These are phyloP conservation scores for Begonia loranthoides DNA, from an alignment of 306 rosid genomes.

Conservation along the genomic window DNA sequence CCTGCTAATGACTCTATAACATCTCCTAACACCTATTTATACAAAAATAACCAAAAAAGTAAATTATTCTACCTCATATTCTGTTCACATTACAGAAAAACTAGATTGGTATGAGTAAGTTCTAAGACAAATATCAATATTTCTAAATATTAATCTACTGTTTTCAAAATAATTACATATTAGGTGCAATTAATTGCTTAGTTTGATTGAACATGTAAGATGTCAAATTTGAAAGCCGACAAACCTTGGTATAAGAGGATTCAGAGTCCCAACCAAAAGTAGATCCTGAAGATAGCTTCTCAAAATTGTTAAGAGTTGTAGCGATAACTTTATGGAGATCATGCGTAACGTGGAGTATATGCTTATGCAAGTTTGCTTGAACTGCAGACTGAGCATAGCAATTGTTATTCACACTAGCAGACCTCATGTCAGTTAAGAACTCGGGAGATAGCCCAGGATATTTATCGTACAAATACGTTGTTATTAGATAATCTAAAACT, in stretches of 20 bases:
- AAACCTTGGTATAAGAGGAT: conserved; percentile 58
- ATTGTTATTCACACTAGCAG: conserved; percentile 66
- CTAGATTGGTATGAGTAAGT: too few relatives aligned
- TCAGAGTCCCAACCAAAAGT: conserved; percentile 69
- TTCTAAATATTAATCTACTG: too few relatives aligned
- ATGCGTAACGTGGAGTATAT: conserved; percentile 40
- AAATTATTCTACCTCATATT: too few relatives aligned
- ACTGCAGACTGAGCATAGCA: conserved; percentile 55
- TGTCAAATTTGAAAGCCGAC: conserved; percentile 3
- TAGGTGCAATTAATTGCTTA: too few relatives aligned
- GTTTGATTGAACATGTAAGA: too few relatives aligned
- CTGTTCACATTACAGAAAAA: too few relatives aligned
- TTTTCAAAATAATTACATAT: too few relatives aligned
- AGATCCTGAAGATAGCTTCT: conserved; percentile 14
- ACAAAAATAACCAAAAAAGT: too few relatives aligned
- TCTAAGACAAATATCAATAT: too few relatives aligned
- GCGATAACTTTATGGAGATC: conserved; percentile 40
- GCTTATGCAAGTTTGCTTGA: conserved; percentile 46
- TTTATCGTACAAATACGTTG: conserved; percentile 33
- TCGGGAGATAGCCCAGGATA: conserved; percentile 62
- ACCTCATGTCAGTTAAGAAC: conserved; percentile 60
- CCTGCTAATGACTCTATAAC: conserved; percentile 75
- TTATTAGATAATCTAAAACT: conserved; percentile 52
- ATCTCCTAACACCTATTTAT: conserved; percentile 61
- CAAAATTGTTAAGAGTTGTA: conserved; percentile 16